Conservation (phyloP, 345 rosid species). For the Cardamine resedifolia region DNA sequence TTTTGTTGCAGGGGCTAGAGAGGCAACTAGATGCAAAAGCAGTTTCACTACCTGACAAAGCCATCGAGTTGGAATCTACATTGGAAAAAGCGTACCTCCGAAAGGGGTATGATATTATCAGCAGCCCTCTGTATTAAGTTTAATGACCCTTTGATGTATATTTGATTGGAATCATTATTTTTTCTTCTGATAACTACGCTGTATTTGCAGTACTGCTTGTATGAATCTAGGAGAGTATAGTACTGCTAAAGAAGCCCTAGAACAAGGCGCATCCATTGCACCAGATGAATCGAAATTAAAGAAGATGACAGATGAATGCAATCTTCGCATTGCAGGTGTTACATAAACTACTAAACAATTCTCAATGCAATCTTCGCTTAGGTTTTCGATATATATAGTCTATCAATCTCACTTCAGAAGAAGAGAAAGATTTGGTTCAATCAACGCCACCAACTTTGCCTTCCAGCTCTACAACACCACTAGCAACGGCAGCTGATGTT, state of each 20-base stretch:
- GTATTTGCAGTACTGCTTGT: conserved; percentile 57
- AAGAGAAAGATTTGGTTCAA: conserved; percentile 37
- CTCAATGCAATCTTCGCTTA: background rate
- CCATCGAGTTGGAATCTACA: conserved; percentile 61
- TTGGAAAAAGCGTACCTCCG: too few species aligned
- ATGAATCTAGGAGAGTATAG: conserved; percentile 64
- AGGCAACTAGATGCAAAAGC: conserved; percentile 81
- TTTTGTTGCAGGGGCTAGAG: conserved; percentile 68
- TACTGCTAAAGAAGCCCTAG: conserved; percentile 68
- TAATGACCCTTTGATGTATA: background rate
- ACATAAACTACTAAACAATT: background rate
- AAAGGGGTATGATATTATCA: conserved; percentile 57
- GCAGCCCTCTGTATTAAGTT: background rate
- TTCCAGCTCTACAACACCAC: conserved; percentile 31
- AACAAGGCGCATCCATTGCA: conserved; percentile 49
- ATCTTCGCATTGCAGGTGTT: conserved; percentile 50
- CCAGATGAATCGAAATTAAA: conserved; percentile 46
- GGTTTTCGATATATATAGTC: background rate
- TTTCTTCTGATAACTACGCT: background rate
- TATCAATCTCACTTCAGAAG: conserved; percentile 39
- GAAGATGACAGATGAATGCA: conserved; percentile 57
- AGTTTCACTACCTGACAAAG: conserved; percentile 78
- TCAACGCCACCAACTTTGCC: conserved; percentile 32
- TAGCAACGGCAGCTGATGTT: conserved; percentile 27
- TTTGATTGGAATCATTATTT: background rate